Percentiles rank a stretch among this genome's conserved stretches.
Conservation (phyloP, 345 rosid species). For the Citrus mangshanensis region DNA sequence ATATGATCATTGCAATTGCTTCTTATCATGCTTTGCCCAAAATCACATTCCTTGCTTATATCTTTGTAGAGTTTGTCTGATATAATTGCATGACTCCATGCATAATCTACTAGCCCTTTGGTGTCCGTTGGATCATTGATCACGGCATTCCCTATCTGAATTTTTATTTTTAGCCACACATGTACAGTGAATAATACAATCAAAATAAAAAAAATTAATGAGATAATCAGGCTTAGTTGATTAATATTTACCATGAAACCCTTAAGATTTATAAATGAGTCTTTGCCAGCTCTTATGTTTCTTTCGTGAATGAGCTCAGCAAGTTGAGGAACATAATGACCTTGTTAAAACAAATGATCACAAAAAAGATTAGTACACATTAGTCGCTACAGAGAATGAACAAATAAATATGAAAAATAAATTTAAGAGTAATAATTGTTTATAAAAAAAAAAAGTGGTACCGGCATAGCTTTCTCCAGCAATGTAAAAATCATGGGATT, state of each 20-base stretch:
- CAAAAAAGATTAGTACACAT: background rate
- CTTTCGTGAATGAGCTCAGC: slow-evolving; percentile 58
- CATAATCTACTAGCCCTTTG: slow-evolving; percentile 58
- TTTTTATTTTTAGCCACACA: background rate
- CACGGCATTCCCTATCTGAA: slow-evolving; percentile 75
- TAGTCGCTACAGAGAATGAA: background rate
- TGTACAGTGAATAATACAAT: background rate
- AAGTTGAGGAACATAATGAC: slow-evolving; percentile 87
- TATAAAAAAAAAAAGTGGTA: background rate
- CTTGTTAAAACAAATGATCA: slow-evolving; percentile 23
- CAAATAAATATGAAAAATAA: background rate
- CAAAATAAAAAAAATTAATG: too few species aligned
- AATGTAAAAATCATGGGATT: slow-evolving; percentile 58
- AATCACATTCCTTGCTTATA: slow-evolving; percentile 43
- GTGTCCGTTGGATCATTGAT: slow-evolving; percentile 56
- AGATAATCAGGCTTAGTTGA: background rate
- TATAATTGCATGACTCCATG: slow-evolving; percentile 72
- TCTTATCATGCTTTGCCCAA: slow-evolving; percentile 14
- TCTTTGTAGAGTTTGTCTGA: slow-evolving; percentile 55
- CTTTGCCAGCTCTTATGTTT: slow-evolving; percentile 36
- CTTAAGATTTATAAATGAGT: slow-evolving; percentile 56
- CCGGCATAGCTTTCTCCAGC: slow-evolving; percentile 92
- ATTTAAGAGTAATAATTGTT: background rate
- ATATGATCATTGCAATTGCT: slow-evolving; percentile 20
- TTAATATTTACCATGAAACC: slow-evolving; percentile 57